Conservation (phyloP, 768 basidiomycete species). For the Guyanaporus albipodus region DNA sequence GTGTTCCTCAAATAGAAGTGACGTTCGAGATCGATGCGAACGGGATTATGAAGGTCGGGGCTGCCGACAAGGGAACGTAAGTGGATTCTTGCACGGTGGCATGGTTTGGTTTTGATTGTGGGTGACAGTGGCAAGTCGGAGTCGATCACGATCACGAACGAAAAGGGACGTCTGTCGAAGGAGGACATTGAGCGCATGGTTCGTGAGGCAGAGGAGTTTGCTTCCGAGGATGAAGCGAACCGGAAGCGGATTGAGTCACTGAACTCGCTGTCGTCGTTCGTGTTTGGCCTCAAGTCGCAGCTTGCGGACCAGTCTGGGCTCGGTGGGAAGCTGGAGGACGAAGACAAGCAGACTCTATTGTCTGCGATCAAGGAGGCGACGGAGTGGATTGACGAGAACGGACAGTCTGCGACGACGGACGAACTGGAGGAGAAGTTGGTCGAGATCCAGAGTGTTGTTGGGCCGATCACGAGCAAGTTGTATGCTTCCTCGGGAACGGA, state of each 20-base stretch:
- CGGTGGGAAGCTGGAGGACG: conserved; percentile 79
- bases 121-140: conserved; percentile 68
- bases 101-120: not conserved
- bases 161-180: conserved; percentile 86
- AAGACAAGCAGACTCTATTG: conserved; percentile 81
- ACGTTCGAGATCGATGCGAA: conserved; percentile 95
- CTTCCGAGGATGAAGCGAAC: conserved; percentile 72
- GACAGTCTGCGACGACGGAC: conserved; percentile 70
- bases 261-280: conserved; percentile 74
- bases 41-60: conserved; percentile 92
- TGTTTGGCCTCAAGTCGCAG: conserved; percentile 75
- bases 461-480: conserved; percentile 83
- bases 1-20: conserved; percentile 96
- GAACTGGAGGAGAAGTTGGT: conserved; percentile 88
- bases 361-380: conserved; percentile 71
- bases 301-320: conserved; percentile 77
- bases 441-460: conserved; percentile 70
- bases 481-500: conserved; percentile 47
- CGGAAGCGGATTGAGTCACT: conserved; percentile 82
- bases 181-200: conserved; percentile 96
- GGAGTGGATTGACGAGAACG: conserved; percentile 88
- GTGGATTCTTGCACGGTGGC: conserved; percentile 18
- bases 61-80: conserved; percentile 94
- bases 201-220: conserved; percentile 92
- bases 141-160: conserved; percentile 92